Conservation (phyloP, 345 rosid species). For the Corchorus olitorius region DNA sequence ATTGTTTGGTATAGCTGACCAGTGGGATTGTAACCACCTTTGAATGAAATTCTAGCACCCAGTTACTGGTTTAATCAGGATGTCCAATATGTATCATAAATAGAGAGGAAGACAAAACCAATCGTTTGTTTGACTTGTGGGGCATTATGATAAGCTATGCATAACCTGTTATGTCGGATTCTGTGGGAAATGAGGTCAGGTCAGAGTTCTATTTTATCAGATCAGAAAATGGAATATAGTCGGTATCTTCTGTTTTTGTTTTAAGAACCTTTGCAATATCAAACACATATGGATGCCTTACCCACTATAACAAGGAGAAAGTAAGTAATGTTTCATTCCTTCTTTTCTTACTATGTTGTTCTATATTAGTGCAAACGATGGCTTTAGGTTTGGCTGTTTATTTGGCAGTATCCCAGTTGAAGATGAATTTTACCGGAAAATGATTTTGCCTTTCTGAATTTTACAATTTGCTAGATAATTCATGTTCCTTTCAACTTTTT, state of each 20-base stretch:
- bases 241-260: conserved; percentile 34
- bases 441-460: not conserved
- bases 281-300: conserved; percentile 33
- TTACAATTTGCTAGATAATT: not conserved
- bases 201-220: conserved; percentile 25
- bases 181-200: conserved; percentile 29
- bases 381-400: not conserved
- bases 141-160: not conserved
- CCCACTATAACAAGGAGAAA: conserved; percentile 29
- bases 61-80: conserved; percentile 23
- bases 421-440: not conserved
- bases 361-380: not conserved
- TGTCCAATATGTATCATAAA: not conserved
- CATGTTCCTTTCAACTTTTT: not conserved
- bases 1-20: conserved; percentile 2
- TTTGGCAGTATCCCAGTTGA: not conserved
- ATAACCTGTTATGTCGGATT: conserved; percentile 22
- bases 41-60: conserved; percentile 6
- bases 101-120: conserved; percentile 11
- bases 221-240: conserved; percentile 26
- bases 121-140: conserved; percentile 4
- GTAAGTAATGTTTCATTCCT: conserved; percentile 38
- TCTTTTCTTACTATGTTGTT: not conserved
- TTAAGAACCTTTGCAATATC: conserved; percentile 35
- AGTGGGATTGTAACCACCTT: conserved; percentile 9